Conservation (phyloP, 2,329 filamentous ascomycete genomes). For the Elsinoe australis region DNA sequence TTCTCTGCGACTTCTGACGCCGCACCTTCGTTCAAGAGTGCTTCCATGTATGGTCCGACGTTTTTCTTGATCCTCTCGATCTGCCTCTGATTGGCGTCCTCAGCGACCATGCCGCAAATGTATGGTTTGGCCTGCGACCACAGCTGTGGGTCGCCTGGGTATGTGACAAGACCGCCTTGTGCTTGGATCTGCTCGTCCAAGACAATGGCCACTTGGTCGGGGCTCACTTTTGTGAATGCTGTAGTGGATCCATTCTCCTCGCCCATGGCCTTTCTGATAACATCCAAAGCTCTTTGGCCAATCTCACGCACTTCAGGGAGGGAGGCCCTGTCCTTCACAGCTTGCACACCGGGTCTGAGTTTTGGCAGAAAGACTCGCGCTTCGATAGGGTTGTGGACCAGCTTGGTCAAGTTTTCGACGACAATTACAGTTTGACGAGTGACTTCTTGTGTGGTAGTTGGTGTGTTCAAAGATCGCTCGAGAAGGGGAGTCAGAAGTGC, state of each 20-base stretch:
- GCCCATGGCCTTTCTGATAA: slow-evolving; percentile 91
- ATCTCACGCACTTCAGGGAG: slow-evolving; percentile 91
- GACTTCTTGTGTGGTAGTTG: slow-evolving; percentile 85
- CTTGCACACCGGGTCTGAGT: slow-evolving; percentile 85
- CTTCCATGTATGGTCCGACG: slow-evolving; percentile 67
- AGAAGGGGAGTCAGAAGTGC: slow-evolving; percentile 90
- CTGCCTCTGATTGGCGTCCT: slow-evolving; percentile 78
- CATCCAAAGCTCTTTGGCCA: slow-evolving; percentile 68
- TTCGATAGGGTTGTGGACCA: slow-evolving; percentile 92
- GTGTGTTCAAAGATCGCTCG: slow-evolving; percentile 87
- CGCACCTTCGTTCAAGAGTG: slow-evolving; percentile 56
- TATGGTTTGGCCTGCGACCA: slow-evolving; percentile 65
- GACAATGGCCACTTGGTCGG: slow-evolving; percentile 65
- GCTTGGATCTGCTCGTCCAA: slow-evolving; percentile 70
- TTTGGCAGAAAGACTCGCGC: slow-evolving; percentile 92
- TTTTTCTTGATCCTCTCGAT: slow-evolving; percentile 62
- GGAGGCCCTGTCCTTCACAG: slow-evolving; percentile 77
- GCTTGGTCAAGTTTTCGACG: slow-evolving; percentile 94
- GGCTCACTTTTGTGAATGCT: slow-evolving; percentile 56
- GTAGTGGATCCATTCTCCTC: slow-evolving; percentile 48
- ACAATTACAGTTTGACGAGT: slow-evolving; percentile 93
- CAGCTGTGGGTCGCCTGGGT: slow-evolving; percentile 53
- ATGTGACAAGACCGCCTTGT: slow-evolving; percentile 54
- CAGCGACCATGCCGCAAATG: slow-evolving; percentile 74
- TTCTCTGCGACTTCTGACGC: slow-evolving; percentile 61